Base-by-base conservation (phyloP, 2,329 filamentous ascomycete species). In the Fusarium sp. region DNA sequence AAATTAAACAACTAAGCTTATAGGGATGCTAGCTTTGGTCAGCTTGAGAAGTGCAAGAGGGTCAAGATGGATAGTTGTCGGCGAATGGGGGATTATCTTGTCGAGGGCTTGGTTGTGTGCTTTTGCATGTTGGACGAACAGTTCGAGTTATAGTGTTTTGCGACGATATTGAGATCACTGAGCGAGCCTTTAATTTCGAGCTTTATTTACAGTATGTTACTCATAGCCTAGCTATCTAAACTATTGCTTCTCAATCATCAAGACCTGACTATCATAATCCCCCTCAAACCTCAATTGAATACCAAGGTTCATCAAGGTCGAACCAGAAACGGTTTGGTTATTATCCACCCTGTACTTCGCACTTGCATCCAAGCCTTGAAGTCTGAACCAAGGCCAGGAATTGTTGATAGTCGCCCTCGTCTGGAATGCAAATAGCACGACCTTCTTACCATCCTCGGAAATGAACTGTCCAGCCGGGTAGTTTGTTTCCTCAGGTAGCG, bases 401-500 rank as follows among this genome's bases (percentile, higher is more conserved):
- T 90, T 88, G 5, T 87, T 79, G 19, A 80, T 82, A 0, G 66
- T 78, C 7, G 87, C 85, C 9, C 82, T 78, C 25, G 90, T 83
- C 80, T 91, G 89, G 80, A 90, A 92, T 3, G 84, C 87, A 75
- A 92, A 91, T 4, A 91, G 77, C 0, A 89, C 86, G 0, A 84
- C 86, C 65, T 85, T 72, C 23, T 69, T 77, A 1, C 82, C 84
- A 60, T 90, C 87, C 19, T 84, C 82, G 0, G 87, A 86, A 7
- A 90, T 82, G 74, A 91, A 90, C 70, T 90, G 82, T 4, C 86
- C 89, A 1, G 88, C 89, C 0, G 90, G 90, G 84, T 88, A 90
- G 70, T 90, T 89, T 1, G 87, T 88, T 6, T 87, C 81, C 37
- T 89, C 87, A 0, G 90, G 89, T 5, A 90, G 80, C 4, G 81